phyloP scores from a whole-genome alignment of 805 yeast genomes.

The Dipodascus geniculatus region DNA sequence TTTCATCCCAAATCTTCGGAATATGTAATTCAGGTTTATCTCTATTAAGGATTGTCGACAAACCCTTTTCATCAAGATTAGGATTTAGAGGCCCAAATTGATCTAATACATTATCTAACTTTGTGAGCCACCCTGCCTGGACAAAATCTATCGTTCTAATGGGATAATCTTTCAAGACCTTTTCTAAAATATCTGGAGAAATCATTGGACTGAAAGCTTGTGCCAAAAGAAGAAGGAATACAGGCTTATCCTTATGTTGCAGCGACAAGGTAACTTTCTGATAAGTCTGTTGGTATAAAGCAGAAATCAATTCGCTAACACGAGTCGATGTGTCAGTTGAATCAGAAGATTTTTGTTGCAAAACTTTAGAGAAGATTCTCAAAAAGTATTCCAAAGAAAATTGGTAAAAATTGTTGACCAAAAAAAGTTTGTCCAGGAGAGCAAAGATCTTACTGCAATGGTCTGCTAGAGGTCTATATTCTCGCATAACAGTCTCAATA shows the following conservation, averaged over 20 bases:
- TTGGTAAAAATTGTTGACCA: conserved; percentile 43
- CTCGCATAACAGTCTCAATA: conserved; percentile 37
- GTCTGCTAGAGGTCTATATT: conserved; percentile 43
- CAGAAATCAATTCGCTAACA: conserved; percentile 24
- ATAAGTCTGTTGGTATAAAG: conserved; percentile 38
- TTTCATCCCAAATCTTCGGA: background rate
- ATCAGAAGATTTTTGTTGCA: conserved; percentile 6
- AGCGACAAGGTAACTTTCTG: conserved; percentile 37
- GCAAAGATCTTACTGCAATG: conserved; percentile 41
- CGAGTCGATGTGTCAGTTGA: conserved; percentile 8
- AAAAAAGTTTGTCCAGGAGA: conserved; percentile 32
- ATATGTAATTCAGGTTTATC: background rate
- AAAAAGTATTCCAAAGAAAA: conserved; percentile 40
- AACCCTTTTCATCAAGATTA: background rate
- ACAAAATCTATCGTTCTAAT: background rate
- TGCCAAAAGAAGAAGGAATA: conserved; percentile 4
- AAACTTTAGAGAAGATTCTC: conserved; percentile 26
- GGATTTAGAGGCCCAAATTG: background rate
- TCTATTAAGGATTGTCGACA: background rate
- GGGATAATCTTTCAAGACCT: background rate
- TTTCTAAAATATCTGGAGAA: background rate
- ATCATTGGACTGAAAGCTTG: conserved; percentile 2
- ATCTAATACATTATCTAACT: background rate
- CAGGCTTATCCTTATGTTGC: conserved; percentile 29
- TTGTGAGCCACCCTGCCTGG: background rate